Evolutionary conservation across 2,329 filamentous ascomycete genomes (phyloP), one percentile per base, ranked within the genome.

Genomic region (Kalmusia sp.): DNA sequence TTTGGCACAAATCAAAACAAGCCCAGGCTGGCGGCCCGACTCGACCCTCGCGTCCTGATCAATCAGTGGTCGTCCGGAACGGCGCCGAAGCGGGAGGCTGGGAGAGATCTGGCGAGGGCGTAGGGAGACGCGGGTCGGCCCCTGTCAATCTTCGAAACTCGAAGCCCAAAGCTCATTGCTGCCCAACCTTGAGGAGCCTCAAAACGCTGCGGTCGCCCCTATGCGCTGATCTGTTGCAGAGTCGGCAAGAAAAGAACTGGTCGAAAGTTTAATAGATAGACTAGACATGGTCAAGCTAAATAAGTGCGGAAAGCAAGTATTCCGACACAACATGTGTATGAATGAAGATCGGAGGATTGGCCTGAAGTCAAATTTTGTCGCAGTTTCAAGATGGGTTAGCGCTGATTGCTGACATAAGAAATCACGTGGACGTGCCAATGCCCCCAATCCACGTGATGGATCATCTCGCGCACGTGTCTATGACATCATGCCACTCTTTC

Each of bases 141-240:
- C 59, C 57, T 62, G 59, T 52, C 53, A 54, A 55, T 59, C 57
- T 25, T 34, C 6, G 25, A 46, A 21, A 24, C 43, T 56, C 17
- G 43, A 41, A 34, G 51, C 54, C 52, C 44, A 37, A 62, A 60
- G 54, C 40, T 40, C 34, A 46, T 63, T 66, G 65, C 55, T 66
- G 62, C 64, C 66, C 62, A 64, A 68, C 55, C 24, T 5, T 28
- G 37, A 30, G 47, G 58, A 63, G 61, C 55, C 52, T 61, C 52
- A 62, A 61, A 55, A 56, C 31, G 47, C 51, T 47, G 49, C 55
- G 49, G 17, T 21, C 22, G 43, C 35, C 38, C n/a, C 24, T 52
- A 24, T 34, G 30, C 41, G 12, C 14, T 9, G 22, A 47, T 21
- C n/a, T 47, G 15, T n/a, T 8, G 17, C 22, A 37, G 15, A 15